Base-by-base conservation (phyloP, 169 alveolate genomes). In the Plasmodium knowlesi region DNA sequence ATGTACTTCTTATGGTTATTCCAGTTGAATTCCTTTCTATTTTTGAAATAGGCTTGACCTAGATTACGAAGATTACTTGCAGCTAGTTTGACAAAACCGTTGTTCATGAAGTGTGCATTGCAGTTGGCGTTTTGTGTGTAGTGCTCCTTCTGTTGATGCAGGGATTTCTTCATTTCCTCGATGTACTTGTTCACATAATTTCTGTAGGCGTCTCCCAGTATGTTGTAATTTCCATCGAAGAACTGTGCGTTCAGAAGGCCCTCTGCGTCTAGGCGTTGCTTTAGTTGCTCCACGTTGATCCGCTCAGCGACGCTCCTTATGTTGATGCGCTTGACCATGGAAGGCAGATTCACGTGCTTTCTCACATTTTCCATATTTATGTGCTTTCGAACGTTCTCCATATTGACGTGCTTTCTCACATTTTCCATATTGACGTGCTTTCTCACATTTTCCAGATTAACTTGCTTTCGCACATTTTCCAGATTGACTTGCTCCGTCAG, bases 191-290 rank as follows among this genome's bases (percentile, higher is more conserved):
- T n/a, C 9, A 85, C 67, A 32, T 85, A 85, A 54, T 85, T 74
- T n/a, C 16, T 74, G 81, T 74, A 85, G 3, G 71, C 76, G 3
- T 85, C 93, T 54, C 70, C 93, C 16, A 73, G 61, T n/a, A 22
- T 67, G 22, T 85, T 80, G 43, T 85, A 85, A 54, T 37, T 85
- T 5, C n/a, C 73, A 32, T 53, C 93, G 41, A 85, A 85, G 41
- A 81, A 53, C 61, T 85, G 46, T 28, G 71, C 72, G 43, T 37
- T 74, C 37, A 67, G 14, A 1, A 67, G 41, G 1, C 76, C 76
- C 37, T 67, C 76, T 22, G 30, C 76, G 12, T 22, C n/a, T 22
- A 67, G 37, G 37, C 37, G 30, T n/a, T 67, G n/a, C n/a, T 67
- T 67, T 39, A 67, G 76, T n/a, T 67, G 76, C 76, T 67, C 76